A percentile compares a stretch with the other conserved stretches of the same genome.
phyloP scores from a whole-genome alignment of 345 rosid species.

The Eucalyptus leucophloia region DNA sequence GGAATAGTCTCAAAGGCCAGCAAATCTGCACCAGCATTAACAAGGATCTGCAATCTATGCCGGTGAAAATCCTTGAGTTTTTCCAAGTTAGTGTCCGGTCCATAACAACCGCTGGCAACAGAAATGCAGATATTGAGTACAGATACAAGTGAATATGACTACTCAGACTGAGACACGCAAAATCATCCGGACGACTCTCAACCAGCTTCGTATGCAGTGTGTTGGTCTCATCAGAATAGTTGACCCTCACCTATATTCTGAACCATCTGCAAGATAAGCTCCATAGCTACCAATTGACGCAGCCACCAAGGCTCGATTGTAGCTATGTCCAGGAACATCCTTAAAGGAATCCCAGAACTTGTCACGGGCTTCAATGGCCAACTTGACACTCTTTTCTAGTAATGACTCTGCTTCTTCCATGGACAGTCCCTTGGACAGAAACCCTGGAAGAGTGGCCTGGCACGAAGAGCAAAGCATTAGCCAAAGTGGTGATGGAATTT shows the following conservation, averaged over 20 bases:
- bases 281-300: conserved; percentile 95
- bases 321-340: conserved; percentile 24
- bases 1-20: conserved; percentile 93
- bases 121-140: neutral
- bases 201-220: neutral
- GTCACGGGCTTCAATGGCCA: conserved; percentile 81
- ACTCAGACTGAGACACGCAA: neutral
- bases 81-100: conserved; percentile 35
- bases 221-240: neutral
- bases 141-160: neutral
- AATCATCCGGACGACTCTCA: neutral
- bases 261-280: conserved; percentile 94
- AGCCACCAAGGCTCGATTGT: conserved; percentile 72
- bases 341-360: conserved; percentile 56
- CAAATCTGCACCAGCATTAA: conserved; percentile 78
- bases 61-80: conserved; percentile 86
- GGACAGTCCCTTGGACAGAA: conserved; percentile 64
- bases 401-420: conserved; percentile 56
- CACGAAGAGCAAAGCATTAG: neutral
- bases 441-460: conserved; percentile 87
- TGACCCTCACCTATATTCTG: conserved; percentile 65
- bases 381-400: conserved; percentile 51
- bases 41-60: conserved; percentile 70
- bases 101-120: conserved; percentile 56
- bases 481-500: neutral